phyloP scores from a whole-genome alignment of 768 basidiomycete species.

The Coprinopsis strossmayeri region DNA sequence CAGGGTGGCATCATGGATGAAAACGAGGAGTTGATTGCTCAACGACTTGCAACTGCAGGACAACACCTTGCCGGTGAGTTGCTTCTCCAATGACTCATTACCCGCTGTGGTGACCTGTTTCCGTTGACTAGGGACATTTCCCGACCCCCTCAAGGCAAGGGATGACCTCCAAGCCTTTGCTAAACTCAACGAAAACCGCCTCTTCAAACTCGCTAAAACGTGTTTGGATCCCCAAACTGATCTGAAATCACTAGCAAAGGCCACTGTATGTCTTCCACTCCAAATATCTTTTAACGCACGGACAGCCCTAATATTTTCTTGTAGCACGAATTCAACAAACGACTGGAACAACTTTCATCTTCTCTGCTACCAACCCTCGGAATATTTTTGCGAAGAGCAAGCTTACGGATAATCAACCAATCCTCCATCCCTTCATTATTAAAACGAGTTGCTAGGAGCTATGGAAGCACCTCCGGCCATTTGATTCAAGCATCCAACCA shows the following conservation, averaged over 20 bases:
- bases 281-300: constrained; percentile 1
- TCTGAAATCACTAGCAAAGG: constrained; percentile 72
- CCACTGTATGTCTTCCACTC: constrained; percentile 44
- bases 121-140: constrained; percentile 38
- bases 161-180: constrained; percentile 84
- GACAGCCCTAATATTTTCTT: background rate
- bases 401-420: constrained; percentile 72
- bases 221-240: constrained; percentile 84
- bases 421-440: constrained; percentile 81
- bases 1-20: constrained; percentile 91
- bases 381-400: constrained; percentile 60
- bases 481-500: constrained; percentile 32
- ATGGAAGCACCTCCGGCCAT: constrained; percentile 31
- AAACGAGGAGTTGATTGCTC: constrained; percentile 57
- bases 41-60: constrained; percentile 47
- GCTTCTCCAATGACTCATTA: no score
- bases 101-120: no score
- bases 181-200: constrained; percentile 74
- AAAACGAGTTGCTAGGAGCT: constrained; percentile 51
- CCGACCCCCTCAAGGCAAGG: constrained; percentile 65
- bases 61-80: constrained; percentile 55
- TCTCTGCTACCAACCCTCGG: constrained; percentile 62
- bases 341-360: constrained; percentile 65
- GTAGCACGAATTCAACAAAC: constrained; percentile 73
- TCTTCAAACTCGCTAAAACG: constrained; percentile 79